Percentiles rank a stretch among this genome's conserved stretches.
Conservation (phyloP, 2,329 filamentous ascomycete species). For the Fusarium vanettenii region DNA sequence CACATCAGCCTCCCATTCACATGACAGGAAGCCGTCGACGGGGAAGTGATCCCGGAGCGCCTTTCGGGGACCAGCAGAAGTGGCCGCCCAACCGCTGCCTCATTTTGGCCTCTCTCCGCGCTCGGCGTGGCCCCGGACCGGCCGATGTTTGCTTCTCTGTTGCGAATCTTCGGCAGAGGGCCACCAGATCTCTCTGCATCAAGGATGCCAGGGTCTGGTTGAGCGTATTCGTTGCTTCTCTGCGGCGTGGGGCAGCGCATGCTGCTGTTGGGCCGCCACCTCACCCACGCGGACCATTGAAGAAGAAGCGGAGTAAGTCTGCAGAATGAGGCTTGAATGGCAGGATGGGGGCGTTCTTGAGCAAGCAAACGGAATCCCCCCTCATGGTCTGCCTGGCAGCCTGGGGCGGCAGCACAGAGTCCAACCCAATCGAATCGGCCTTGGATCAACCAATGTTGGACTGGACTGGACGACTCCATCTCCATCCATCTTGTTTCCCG, state of each 20-base stretch:
- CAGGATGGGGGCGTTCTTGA: not conserved
- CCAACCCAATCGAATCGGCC: not conserved
- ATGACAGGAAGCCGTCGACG: slow-evolving; percentile 37
- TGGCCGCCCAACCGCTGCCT: slow-evolving; percentile 5
- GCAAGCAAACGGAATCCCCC: slow-evolving; percentile 19
- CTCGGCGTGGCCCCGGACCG: not conserved
- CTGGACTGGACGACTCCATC: not conserved
- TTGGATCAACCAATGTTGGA: not conserved
- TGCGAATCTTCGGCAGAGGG: slow-evolving; percentile 1
- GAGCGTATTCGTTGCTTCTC: not conserved
- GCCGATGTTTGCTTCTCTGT: slow-evolving; percentile 7
- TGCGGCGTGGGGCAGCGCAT: not conserved
- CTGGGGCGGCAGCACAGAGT: not conserved
- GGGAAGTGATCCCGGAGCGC: slow-evolving; percentile 35
- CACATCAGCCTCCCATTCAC: slow-evolving; percentile 42
- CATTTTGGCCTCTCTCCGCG: not conserved
- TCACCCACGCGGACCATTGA: slow-evolving; percentile 7
- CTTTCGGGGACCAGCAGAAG: not conserved
- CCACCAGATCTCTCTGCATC: slow-evolving; percentile 8
- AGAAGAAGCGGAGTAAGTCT: slow-evolving; percentile 11
- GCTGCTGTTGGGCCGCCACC: slow-evolving; percentile 16
- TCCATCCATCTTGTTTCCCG: not conserved
- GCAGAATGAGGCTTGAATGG: slow-evolving; percentile 26
- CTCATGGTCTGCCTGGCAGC: not conserved
- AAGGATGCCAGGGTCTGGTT: not conserved